Base-by-base conservation (phyloP, 306 rosid genomes). In the Ziziphus jujuba region DNA sequence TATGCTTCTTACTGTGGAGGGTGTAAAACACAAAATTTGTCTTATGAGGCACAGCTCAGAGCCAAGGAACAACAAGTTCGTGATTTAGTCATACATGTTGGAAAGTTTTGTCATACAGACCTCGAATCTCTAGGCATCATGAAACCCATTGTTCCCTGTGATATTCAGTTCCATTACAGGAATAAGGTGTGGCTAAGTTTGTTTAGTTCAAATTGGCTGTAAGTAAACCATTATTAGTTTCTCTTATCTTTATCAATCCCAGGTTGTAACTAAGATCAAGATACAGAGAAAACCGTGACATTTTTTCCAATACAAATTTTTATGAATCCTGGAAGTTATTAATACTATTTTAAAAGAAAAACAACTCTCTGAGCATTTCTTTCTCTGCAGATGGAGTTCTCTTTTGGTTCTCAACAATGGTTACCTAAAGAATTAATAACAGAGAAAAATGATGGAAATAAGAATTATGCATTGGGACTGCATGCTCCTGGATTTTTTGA, bases 1-100 rank as follows among this genome's bases (percentile, higher is more conserved):
- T 90, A 93, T 73, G 87, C 96, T 65, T 75, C 95, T 35, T 76
- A 86, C 63, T 93, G 98, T 74, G 98, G 98, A 2, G 98, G 97
- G 56, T 93, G 98, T 54, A 93, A 93, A 82, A 88, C 96, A 1
- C 96, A 93, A 67, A 90, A 79, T 68, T 74, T 93, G 76, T 69
- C 89, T 20, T 90, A 93, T 71, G 85, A 80, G 69, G 98, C 97
- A 56, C 98, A 90, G 75, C 15, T 93, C 44, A 81, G 82, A 74
- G 95, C 96, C 21, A 93, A 93, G 80, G 96, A 86, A 78, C 88
- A 81, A 6, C 98, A 93, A 81, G 97, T 86, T 52, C 85, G 51
- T 23, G 98, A 90, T 48, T 83, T 93, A 78, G 53, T 93, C 63
- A 58, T 82, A 24, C 89, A 90, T 43, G 91, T 93, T 7, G 98